Percentiles rank a stretch among this genome's conserved stretches.
These are phyloP conservation scores for Phytophthora multivora DNA, from an alignment of 352 stramenopile species.

Conservation along the genomic window DNA sequence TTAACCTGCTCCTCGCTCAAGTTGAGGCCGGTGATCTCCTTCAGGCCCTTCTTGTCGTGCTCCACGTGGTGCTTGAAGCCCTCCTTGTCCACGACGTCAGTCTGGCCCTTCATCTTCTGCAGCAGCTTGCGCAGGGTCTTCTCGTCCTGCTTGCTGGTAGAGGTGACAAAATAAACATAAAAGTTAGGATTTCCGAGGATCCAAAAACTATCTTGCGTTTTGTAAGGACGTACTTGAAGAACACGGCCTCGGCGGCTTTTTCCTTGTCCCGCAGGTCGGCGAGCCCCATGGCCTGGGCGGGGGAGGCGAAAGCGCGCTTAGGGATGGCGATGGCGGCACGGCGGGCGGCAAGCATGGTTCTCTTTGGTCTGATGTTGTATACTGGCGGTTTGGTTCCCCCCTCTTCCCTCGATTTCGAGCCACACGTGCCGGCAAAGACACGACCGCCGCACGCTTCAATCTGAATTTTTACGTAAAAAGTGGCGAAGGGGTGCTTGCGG, in stretches of 20 bases:
- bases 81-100: conserved; percentile 61
- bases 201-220: conserved; percentile 5
- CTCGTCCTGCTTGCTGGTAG: conserved; percentile 84
- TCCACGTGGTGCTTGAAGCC: conserved; percentile 76
- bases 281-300: conserved; percentile 53
- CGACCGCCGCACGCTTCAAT: conserved; percentile 26
- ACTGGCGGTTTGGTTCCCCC: conserved; percentile 20
- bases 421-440: conserved; percentile 24
- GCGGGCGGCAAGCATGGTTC: conserved; percentile 68
- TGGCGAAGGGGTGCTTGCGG: neutral
- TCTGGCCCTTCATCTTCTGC: conserved; percentile 88
- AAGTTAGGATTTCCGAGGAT: conserved; percentile 1
- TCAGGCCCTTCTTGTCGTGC: conserved; percentile 77
- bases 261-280: conserved; percentile 73
- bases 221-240: conserved; percentile 79
- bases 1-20: conserved; percentile 72
- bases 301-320: conserved; percentile 57
- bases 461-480: conserved; percentile 42
- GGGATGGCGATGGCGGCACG: conserved; percentile 49
- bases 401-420: conserved; percentile 13
- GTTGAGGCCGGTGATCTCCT: conserved; percentile 66
- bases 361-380: conserved; percentile 20
- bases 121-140: conserved; percentile 86
- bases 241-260: conserved; percentile 71
- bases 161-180: neutral